These are phyloP conservation scores for Beauveria brongniartii DNA, from an alignment of 2,329 filamentous ascomycete species.

Conservation along the genomic window DNA sequence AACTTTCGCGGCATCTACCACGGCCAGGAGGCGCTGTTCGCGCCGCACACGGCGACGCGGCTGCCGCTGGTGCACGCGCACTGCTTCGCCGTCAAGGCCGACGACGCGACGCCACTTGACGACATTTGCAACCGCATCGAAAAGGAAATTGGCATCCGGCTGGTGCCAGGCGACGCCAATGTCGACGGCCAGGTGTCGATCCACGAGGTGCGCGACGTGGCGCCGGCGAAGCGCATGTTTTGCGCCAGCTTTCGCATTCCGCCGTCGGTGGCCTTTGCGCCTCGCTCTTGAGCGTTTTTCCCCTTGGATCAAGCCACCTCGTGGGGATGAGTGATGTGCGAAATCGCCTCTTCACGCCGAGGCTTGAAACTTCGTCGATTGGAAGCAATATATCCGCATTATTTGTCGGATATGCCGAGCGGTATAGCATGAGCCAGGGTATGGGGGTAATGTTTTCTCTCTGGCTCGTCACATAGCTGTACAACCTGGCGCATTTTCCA, in stretches of 20 bases:
- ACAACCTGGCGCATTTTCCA: background rate
- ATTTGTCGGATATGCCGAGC: background rate
- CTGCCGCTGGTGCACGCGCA: slow-evolving; percentile 89
- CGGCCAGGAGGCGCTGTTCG: slow-evolving; percentile 59
- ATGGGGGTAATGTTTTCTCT: background rate
- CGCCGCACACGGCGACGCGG: slow-evolving; percentile 45
- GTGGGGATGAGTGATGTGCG: too few species aligned
- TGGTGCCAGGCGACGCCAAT: slow-evolving; percentile 36
- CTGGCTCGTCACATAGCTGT: too few species aligned
- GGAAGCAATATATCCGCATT: background rate
- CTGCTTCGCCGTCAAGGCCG: slow-evolving; percentile 80
- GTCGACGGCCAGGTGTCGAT: slow-evolving; percentile 45
- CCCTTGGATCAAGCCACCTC: too few species aligned
- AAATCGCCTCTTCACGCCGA: too few species aligned
- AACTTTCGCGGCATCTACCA: slow-evolving; percentile 64
- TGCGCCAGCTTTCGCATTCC: slow-evolving; percentile 89
- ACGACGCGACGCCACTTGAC: slow-evolving; percentile 57
- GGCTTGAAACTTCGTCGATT: too few species aligned
- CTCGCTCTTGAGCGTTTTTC: slow-evolving; percentile 16
- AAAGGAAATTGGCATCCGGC: slow-evolving; percentile 31
- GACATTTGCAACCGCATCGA: slow-evolving; percentile 37
- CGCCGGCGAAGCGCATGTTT: slow-evolving; percentile 93
- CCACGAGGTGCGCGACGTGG: slow-evolving; percentile 74
- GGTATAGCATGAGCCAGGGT: background rate
- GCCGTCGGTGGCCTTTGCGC: slow-evolving; percentile 68